These are phyloP conservation scores for Naumovozyma dairenensis DNA, from an alignment of 805 yeast genomes.

Conservation along the genomic window DNA sequence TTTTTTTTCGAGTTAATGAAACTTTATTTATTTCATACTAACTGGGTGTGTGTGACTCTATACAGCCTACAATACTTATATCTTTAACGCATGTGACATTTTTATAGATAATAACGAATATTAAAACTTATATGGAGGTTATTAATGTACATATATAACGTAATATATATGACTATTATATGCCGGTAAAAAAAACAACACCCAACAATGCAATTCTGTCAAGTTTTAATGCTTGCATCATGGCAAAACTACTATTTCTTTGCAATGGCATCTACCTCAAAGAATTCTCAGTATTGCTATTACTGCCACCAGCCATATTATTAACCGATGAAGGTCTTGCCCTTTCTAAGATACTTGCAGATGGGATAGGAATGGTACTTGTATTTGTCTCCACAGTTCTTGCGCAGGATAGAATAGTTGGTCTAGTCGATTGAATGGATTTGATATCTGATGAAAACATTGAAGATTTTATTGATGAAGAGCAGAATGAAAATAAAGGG, in stretches of 20 bases:
- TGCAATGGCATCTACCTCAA: constrained; percentile 13
- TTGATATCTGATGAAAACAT: constrained; percentile 28
- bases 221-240: too few species aligned
- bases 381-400: constrained; percentile 44
- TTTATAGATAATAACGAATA: too few species aligned
- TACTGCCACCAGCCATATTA: constrained; percentile 1
- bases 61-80: background rate
- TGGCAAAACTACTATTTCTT: constrained; percentile 14
- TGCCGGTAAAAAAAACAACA: too few species aligned
- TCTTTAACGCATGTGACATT: too few species aligned
- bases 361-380: constrained; percentile 60
- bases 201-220: too few species aligned
- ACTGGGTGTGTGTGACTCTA: too few species aligned
- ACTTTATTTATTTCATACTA: too few species aligned
- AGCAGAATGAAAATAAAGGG: constrained; percentile 28
- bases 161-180: too few species aligned
- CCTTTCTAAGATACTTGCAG: constrained; percentile 60
- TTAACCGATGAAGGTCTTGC: constrained; percentile 22
- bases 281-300: background rate
- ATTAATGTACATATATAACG: too few species aligned
- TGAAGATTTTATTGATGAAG: constrained; percentile 30
- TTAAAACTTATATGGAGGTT: too few species aligned
- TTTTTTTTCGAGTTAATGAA: too few species aligned
- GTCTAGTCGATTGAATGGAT: constrained; percentile 30
- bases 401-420: constrained; percentile 28